A percentile compares a stretch with the other conserved stretches of the same genome.
Evolutionary conservation across 176 grass and related monocot species (phyloP).

Genomic region (Cenchrus purpureus): DNA sequence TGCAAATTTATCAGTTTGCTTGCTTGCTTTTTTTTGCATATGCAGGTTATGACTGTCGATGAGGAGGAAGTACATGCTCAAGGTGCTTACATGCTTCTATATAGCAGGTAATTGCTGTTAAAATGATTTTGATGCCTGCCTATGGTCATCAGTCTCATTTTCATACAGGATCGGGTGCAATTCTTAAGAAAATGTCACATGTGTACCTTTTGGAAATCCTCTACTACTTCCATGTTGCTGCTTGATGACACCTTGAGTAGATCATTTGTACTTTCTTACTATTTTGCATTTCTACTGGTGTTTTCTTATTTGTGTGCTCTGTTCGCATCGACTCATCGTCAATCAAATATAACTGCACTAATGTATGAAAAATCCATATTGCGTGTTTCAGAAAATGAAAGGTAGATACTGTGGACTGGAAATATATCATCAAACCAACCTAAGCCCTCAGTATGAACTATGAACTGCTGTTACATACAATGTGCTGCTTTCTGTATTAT

Average conservation of each 20-base stretch:
- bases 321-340: slow-evolving; percentile 1
- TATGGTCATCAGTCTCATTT: slow-evolving; percentile 1
- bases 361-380: slow-evolving; percentile 28
- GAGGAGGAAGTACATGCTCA: slow-evolving; percentile 92
- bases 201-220: slow-evolving; percentile 4
- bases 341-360: slow-evolving; percentile 14
- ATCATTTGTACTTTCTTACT: slow-evolving; percentile 24
- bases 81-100: slow-evolving; percentile 99
- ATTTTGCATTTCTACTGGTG: slow-evolving; percentile 24
- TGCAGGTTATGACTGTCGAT: slow-evolving; percentile 75
- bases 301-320: not conserved
- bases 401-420: not conserved
- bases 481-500: slow-evolving; percentile 19
- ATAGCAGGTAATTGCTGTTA: slow-evolving; percentile 67
- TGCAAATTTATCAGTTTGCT: slow-evolving; percentile 21
- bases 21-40: slow-evolving; percentile 41
- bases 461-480: slow-evolving; percentile 1
- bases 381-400: not conserved
- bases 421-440: not conserved
- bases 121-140: slow-evolving; percentile 17
- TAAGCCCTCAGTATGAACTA: not conserved
- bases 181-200: slow-evolving; percentile 19
- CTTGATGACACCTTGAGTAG: slow-evolving; percentile 22
- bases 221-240: slow-evolving; percentile 26
- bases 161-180: not conserved